phyloP scores from a whole-genome alignment of 345 rosid species.

The Kandelia obovata region DNA sequence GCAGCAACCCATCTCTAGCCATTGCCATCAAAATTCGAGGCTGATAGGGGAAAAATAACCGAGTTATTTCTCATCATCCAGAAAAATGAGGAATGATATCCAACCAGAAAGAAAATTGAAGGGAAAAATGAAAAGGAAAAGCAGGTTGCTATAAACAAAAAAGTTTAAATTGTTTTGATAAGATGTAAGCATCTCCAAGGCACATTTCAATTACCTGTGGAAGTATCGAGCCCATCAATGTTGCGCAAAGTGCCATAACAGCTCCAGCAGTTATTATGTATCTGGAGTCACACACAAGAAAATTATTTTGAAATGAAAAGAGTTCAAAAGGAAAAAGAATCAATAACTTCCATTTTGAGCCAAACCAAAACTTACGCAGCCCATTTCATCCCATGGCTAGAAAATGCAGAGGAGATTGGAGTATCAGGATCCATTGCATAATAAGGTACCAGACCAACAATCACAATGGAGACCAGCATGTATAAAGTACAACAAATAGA shows the following conservation, averaged over 20 bases:
- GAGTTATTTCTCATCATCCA: not conserved
- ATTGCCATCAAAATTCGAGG: slow-evolving; percentile 92
- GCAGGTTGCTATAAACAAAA: too few relatives aligned
- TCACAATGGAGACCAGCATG: slow-evolving; percentile 86
- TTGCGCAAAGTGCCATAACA: slow-evolving; percentile 89
- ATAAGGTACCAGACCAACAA: slow-evolving; percentile 95
- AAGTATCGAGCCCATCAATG: slow-evolving; percentile 89
- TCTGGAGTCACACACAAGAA: slow-evolving; percentile 39
- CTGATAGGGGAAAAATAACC: slow-evolving; percentile 31
- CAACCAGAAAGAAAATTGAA: not conserved
- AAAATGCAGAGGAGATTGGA: slow-evolving; percentile 93
- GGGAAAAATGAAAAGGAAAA: not conserved
- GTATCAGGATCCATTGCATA: slow-evolving; percentile 96
- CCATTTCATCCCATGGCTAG: slow-evolving; percentile 91
- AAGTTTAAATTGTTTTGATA: too few relatives aligned
- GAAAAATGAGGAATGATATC: slow-evolving; percentile 3
- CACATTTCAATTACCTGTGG: slow-evolving; percentile 66
- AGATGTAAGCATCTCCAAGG: too few relatives aligned
- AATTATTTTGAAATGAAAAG: slow-evolving; percentile 4
- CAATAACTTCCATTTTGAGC: not conserved
- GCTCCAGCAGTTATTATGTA: slow-evolving; percentile 85
- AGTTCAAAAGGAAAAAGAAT: not conserved
- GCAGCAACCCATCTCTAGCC: slow-evolving; percentile 93
- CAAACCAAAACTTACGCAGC: slow-evolving; percentile 66
- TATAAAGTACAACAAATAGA: slow-evolving; percentile 82